Base-by-base conservation (phyloP, 331 rosid species). In the Stylosanthes scabra region DNA sequence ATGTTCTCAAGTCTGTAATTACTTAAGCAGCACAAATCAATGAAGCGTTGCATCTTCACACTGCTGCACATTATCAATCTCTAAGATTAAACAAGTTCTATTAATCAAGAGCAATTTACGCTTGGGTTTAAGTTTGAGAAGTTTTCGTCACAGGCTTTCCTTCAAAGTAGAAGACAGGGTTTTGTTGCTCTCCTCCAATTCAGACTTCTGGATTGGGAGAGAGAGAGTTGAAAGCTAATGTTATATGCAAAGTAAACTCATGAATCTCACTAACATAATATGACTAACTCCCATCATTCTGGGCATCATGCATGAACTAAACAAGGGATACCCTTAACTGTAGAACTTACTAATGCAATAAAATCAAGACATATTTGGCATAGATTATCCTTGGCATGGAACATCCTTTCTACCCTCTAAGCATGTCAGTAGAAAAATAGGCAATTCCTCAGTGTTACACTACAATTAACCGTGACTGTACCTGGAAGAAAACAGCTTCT, bases 401-500 rank as follows among this genome's bases (percentile, higher is more conserved):
- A 56, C 40, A 68, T 8, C 20, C 49, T n/a, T 20, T 61, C 50
- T 51, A 40, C 63, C 45, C 56, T 46, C 59, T 3, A 61, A 49
- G 7, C 12, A 34, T 70, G 62, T 56, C 9, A 51, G 59, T 7
- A 51, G 68, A 67, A 67, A 59, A 42, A 61, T n/a, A 69, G 9
- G 12, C 40, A 74, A 61, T 11, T 68, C 13, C 40, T 9, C 8
- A 37, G 40, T 61, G 37, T 1, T 34, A 16, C 5, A 52, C 2
- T 34, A 16, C 4, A 52, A 52, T 15, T 9, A 52, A 64, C 20
- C 57, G 59, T 9, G 49, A 52, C 14, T 47, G 76, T 34, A 92
- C 98, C 97, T 95, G 99, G 87, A 90, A 95, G 84, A 92, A 95
- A 49, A 93, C 98, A 82, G 99, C 99, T 86, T 92, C 99, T 66